These are phyloP conservation scores for Tieghemostelium lacteum DNA, from an alignment of 78 protist species.

Conservation along the genomic window DNA sequence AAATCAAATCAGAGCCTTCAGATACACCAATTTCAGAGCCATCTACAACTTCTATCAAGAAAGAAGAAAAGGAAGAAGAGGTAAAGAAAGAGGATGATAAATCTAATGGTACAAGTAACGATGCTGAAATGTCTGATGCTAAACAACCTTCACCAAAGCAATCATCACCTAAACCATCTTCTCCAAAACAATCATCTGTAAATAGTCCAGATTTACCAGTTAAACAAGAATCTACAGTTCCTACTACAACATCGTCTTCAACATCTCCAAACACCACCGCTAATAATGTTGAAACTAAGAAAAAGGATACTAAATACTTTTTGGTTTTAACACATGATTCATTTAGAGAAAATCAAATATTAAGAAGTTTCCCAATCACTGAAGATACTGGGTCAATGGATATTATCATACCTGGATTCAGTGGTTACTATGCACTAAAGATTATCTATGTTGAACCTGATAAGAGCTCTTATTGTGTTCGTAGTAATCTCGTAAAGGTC, in stretches of 20 bases:
- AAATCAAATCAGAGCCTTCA: neutral
- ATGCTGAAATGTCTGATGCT: neutral
- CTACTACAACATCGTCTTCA: neutral
- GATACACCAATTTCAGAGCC: neutral
- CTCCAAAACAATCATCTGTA: neutral
- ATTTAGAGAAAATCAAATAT: neutral
- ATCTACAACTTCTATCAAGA: neutral
- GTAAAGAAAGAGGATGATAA: neutral
- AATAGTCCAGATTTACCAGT: neutral
- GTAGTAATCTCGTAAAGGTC: constrained; percentile 12
- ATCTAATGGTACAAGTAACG: no score
- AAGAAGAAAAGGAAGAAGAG: neutral
- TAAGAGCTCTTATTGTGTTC: neutral
- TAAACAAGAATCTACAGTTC: neutral
- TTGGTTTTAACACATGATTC: constrained; percentile 1
- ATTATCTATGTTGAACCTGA: constrained; percentile 30
- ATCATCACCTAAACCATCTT: neutral
- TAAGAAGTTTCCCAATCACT: constrained; percentile 31
- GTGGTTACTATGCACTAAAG: constrained; percentile 9
- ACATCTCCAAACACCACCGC: neutral
- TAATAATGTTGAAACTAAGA: neutral
- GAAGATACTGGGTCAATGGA: neutral
- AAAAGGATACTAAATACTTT: constrained; percentile 12
- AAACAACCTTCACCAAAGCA: neutral
- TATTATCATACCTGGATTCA: constrained; percentile 46